phyloP scores from a whole-genome alignment of 495 filamentous ascomycete species.

The Glutinoglossum americanum region DNA sequence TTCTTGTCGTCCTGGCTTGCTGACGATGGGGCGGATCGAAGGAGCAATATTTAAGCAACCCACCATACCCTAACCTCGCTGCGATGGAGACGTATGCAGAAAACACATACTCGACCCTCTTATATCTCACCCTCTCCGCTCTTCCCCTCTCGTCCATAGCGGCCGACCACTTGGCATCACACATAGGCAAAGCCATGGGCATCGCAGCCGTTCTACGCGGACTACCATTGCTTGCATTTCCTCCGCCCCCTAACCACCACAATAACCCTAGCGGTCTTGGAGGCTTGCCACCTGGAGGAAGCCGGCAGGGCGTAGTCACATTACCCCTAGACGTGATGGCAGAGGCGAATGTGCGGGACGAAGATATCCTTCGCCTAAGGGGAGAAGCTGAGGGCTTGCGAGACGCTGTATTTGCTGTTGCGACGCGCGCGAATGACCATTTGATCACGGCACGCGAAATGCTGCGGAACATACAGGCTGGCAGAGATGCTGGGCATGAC shows the following conservation, averaged over 20 bases:
- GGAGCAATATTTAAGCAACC: slow-evolving; percentile 65
- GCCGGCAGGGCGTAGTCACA: slow-evolving; percentile 41
- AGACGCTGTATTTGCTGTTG: slow-evolving; percentile 80
- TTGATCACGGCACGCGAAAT: slow-evolving; percentile 84
- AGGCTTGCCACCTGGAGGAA: slow-evolving; percentile 17
- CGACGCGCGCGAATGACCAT: slow-evolving; percentile 85
- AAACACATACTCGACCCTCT: slow-evolving; percentile 79
- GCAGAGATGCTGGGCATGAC: slow-evolving; percentile 53
- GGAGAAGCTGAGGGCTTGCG: slow-evolving; percentile 52
- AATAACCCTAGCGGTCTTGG: slow-evolving; percentile 20
- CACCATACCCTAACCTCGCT: slow-evolving; percentile 51
- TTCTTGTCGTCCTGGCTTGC: not conserved
- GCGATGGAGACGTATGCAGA: slow-evolving; percentile 76
- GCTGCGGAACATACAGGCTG: slow-evolving; percentile 54
- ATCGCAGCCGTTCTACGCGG: slow-evolving; percentile 70
- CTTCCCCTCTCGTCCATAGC: slow-evolving; percentile 57
- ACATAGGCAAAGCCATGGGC: slow-evolving; percentile 83
- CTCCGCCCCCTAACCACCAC: slow-evolving; percentile 35
- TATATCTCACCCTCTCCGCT: slow-evolving; percentile 67
- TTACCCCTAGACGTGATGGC: slow-evolving; percentile 85
- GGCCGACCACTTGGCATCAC: slow-evolving; percentile 80
- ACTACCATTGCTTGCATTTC: slow-evolving; percentile 64
- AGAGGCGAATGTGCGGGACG: slow-evolving; percentile 52
- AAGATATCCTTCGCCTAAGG: slow-evolving; percentile 69
- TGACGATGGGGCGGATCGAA: not conserved